Conservation (phyloP, 2,329 filamentous ascomycete genomes). For the Knoxdaviesia capensis region DNA sequence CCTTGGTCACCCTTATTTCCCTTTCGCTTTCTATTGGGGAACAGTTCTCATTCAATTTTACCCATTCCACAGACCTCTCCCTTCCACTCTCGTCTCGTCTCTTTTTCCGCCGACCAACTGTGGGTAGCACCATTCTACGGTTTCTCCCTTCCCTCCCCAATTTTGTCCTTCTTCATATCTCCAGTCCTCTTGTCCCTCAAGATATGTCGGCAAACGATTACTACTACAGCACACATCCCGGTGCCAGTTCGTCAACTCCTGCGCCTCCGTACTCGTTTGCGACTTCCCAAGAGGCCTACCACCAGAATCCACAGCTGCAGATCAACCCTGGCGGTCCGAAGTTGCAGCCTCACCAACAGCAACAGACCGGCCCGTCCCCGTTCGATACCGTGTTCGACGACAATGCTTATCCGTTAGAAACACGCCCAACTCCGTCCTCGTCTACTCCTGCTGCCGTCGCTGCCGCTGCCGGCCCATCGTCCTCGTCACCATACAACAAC, state of each 20-base stretch:
- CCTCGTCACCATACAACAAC: slow-evolving; percentile 13
- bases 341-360: slow-evolving; percentile 14
- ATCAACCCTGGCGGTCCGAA: slow-evolving; percentile 11
- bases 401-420: slow-evolving; percentile 37
- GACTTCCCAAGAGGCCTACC: slow-evolving; percentile 1
- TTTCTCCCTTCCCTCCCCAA: background rate
- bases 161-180: background rate
- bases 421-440: background rate
- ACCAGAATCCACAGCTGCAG: slow-evolving; percentile 1
- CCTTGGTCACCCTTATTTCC: background rate
- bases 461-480: background rate
- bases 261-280: slow-evolving; percentile 1
- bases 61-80: too few relatives aligned
- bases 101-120: background rate
- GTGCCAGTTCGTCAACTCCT: slow-evolving; percentile 1
- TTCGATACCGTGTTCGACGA: slow-evolving; percentile 51
- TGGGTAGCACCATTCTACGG: too few relatives aligned
- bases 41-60: too few relatives aligned
- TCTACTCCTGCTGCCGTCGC: slow-evolving; percentile 1
- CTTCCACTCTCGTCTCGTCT: background rate
- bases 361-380: slow-evolving; percentile 21
- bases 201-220: slow-evolving; percentile 6
- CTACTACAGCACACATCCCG: slow-evolving; percentile 4
- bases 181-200: background rate
- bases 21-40: background rate